phyloP scores from a whole-genome alignment of 352 stramenopile genomes.

The Globisporangium splendens region DNA sequence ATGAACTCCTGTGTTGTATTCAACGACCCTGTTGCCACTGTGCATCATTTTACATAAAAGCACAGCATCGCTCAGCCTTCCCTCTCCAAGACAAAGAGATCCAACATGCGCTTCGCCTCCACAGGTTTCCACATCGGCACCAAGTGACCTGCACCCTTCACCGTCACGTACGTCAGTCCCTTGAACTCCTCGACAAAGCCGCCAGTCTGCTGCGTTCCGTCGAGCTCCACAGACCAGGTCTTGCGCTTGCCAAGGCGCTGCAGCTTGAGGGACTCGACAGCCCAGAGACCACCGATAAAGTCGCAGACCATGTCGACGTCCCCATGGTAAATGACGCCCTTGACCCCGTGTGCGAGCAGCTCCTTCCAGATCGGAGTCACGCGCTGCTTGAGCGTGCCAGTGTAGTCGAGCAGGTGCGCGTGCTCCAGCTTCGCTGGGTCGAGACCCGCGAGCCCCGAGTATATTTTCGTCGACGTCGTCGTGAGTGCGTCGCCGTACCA shows the following conservation, averaged over 20 bases:
- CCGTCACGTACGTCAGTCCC: slow-evolving; percentile 84
- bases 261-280: slow-evolving; percentile 61
- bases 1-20: no score
- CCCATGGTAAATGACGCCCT: slow-evolving; percentile 73
- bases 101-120: slow-evolving; percentile 67
- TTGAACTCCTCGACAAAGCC: slow-evolving; percentile 84
- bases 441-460: slow-evolving; percentile 33
- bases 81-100: slow-evolving; percentile 58
- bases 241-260: slow-evolving; percentile 30
- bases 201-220: slow-evolving; percentile 59
- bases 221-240: slow-evolving; percentile 34
- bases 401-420: slow-evolving; percentile 48
- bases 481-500: slow-evolving; percentile 49
- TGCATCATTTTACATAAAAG: no score
- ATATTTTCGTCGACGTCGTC: slow-evolving; percentile 29
- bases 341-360: slow-evolving; percentile 37
- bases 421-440: slow-evolving; percentile 26
- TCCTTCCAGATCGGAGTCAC: slow-evolving; percentile 62
- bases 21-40: no score
- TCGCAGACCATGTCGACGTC: slow-evolving; percentile 69
- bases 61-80: slow-evolving; percentile 1
- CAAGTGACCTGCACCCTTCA: slow-evolving; percentile 89
- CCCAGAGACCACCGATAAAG: slow-evolving; percentile 63
- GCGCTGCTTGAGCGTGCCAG: slow-evolving; percentile 30
- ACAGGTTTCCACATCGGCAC: slow-evolving; percentile 81